These are phyloP conservation scores for Magnolia sinica DNA, from an alignment of 164 flowering plant species.

Conservation along the genomic window DNA sequence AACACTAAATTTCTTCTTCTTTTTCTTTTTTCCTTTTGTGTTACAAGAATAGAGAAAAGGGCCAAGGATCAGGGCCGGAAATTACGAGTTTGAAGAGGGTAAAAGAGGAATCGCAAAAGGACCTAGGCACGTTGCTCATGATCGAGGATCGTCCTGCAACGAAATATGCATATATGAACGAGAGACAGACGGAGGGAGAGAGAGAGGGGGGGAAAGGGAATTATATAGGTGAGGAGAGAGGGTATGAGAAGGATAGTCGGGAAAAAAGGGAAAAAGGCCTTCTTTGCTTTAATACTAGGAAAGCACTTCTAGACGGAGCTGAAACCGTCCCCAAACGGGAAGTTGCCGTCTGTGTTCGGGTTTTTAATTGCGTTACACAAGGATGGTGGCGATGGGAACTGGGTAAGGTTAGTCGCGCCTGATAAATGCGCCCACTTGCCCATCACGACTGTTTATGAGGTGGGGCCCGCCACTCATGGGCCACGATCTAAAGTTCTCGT, in stretches of 20 bases:
- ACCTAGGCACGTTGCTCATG: constrained; percentile 71
- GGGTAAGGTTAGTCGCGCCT: too few relatives aligned
- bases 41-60: constrained; percentile 38
- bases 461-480: too few relatives aligned
- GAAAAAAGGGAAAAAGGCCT: background rate
- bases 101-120: constrained; percentile 48
- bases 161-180: background rate
- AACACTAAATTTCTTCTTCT: background rate
- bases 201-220: background rate
- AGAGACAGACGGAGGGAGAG: background rate
- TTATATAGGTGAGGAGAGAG: background rate
- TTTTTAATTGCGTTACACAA: background rate
- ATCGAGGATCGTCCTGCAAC: constrained; percentile 12
- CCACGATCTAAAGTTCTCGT: too few relatives aligned
- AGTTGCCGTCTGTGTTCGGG: background rate
- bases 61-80: constrained; percentile 75
- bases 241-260: background rate
- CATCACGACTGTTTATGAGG: too few relatives aligned
- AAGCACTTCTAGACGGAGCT: background rate
- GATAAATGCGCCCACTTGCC: too few relatives aligned
- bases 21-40: background rate
- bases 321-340: background rate
- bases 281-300: background rate
- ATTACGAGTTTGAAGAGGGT: constrained; percentile 58
- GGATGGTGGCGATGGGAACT: too few relatives aligned